Percentiles rank a stretch among this genome's conserved stretches.
These are phyloP conservation scores for Beauveria bassiana DNA, from an alignment of 2,329 filamentous ascomycete genomes.

Conservation along the genomic window DNA sequence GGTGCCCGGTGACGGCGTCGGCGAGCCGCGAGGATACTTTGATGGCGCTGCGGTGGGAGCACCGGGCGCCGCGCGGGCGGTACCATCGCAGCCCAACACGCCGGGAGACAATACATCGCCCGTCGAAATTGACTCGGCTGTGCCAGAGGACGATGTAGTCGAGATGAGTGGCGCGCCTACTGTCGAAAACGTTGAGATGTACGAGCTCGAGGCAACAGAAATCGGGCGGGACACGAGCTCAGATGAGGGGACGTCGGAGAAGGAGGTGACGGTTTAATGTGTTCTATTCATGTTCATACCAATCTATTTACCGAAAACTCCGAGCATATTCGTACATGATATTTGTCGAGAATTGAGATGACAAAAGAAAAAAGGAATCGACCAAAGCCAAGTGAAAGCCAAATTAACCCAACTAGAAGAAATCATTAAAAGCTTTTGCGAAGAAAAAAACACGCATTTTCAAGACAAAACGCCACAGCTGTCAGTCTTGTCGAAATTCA, in stretches of 20 bases:
- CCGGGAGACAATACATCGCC: slow-evolving; percentile 43
- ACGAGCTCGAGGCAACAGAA: background rate
- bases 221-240: background rate
- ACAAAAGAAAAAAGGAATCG: slow-evolving; percentile 2
- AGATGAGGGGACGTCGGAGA: background rate
- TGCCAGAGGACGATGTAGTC: slow-evolving; percentile 2
- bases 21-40: slow-evolving; percentile 25
- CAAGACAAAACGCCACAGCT: background rate
- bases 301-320: slow-evolving; percentile 8
- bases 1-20: background rate
- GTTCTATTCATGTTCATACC: slow-evolving; percentile 1
- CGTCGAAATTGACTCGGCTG: slow-evolving; percentile 45
- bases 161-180: background rate
- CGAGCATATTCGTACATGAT: slow-evolving; percentile 9
- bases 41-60: slow-evolving; percentile 23
- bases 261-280: background rate
- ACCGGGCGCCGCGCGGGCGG: slow-evolving; percentile 28
- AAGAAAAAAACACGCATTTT: background rate
- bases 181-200: background rate
- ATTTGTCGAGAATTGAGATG: slow-evolving; percentile 12
- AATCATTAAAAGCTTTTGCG: background rate
- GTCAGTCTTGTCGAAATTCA: background rate
- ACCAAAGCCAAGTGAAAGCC: slow-evolving; percentile 6
- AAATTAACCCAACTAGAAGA: background rate
- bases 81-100: slow-evolving; percentile 35